Evolutionary conservation across 1,284 basidiomycete genomes (phyloP), one percentile per base, ranked within the genome.

Genomic region (Trichosporon asahii): DNA sequence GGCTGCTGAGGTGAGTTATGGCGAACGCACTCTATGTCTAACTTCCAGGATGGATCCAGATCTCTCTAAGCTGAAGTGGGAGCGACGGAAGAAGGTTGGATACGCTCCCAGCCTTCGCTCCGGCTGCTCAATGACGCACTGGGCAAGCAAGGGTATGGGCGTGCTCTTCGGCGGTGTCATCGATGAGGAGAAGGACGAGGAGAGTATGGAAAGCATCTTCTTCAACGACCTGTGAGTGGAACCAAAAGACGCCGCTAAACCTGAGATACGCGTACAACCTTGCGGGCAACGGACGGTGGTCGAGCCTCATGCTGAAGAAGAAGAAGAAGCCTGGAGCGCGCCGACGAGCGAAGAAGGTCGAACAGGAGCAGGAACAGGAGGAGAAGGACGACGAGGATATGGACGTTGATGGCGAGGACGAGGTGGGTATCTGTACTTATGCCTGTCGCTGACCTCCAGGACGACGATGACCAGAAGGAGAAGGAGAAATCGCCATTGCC

Each of bases 121-220:
- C 0, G 79, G 80, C 1, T 77, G 75, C 46, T 76, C 76, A 1
- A 80, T 81, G 80, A 75, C 79, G 1, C 68, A 76, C 29, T 80
- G 79, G 12, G 80, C 87, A 14, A 89, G 87, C 74, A 86, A 82
- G 66, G 76, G 85, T 29, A 90, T 89, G 77, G 94, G 93, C 0
- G 86, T 97, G 1, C 83, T 95, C 65, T 98, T 97, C 77, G 95
- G 94, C 14, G 95, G 95, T 5, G 95, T 97, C 0, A 91, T 90
- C 6, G 95, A 98, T 76, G 91, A 94, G 71, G 95, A 97, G 77
- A 89, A 87, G 31, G 88, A 88, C 70, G 95, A 97, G 79, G 95
- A 97, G 79, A 90, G 88, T 1, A 83, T 98, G 76, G 91, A 94
- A 71, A 92, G 90, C 73, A 86, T 90, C 0, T 95, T 95, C 78